Evolutionary conservation across 306 rosid species (phyloP).

Genomic region (Alnus rubra): DNA sequence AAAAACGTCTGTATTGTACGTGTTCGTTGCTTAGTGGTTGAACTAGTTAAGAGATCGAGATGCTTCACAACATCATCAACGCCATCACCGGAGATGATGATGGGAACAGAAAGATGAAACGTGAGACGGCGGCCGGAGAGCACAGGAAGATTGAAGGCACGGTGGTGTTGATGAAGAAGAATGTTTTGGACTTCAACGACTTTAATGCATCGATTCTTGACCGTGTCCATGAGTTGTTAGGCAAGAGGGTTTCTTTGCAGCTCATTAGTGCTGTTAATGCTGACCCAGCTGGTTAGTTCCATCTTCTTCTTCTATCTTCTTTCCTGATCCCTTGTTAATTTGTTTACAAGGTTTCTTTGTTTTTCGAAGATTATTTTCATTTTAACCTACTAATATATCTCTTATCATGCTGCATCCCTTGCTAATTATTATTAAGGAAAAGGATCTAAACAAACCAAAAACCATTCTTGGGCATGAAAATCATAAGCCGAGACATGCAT

Average conservation of each 20-base stretch:
- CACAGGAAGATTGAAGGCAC: slow-evolving; percentile 42
- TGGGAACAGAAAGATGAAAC: neutral
- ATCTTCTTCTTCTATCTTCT: neutral
- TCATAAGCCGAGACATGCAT: too few relatives aligned
- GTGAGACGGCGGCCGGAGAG: too few relatives aligned
- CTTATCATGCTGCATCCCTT: too few relatives aligned
- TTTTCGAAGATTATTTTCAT: too few relatives aligned
- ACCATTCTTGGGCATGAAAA: too few relatives aligned
- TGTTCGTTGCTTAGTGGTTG: neutral
- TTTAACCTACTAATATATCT: too few relatives aligned
- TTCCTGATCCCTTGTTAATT: too few relatives aligned
- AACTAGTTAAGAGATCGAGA: neutral
- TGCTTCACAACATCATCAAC: slow-evolving; percentile 26
- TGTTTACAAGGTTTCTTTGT: too few relatives aligned
- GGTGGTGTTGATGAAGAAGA: slow-evolving; percentile 79
- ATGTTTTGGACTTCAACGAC: slow-evolving; percentile 69
- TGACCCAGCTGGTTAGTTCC: slow-evolving; percentile 44
- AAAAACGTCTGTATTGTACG: neutral
- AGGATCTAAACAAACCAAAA: too few relatives aligned
- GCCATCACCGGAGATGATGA: neutral
- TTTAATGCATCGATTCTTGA: slow-evolving; percentile 53
- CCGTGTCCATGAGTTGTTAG: slow-evolving; percentile 60
- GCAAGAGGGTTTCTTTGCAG: slow-evolving; percentile 53
- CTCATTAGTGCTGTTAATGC: slow-evolving; percentile 53
- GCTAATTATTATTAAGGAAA: too few relatives aligned